These are phyloP conservation scores for Neurospora sp. DNA, from an alignment of 495 filamentous ascomycete genomes.

Conservation along the genomic window DNA sequence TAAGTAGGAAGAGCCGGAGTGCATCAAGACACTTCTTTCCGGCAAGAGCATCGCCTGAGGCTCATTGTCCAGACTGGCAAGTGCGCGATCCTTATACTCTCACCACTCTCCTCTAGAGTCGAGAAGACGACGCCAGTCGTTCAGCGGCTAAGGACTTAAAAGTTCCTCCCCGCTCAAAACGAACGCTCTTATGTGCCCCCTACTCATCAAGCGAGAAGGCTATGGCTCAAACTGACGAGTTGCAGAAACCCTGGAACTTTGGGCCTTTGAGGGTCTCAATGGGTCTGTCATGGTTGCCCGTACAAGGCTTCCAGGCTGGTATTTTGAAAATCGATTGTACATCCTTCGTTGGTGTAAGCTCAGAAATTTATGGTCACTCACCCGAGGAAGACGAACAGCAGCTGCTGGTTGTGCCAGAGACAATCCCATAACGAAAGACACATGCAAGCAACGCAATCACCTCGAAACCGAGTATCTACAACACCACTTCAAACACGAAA, in stretches of 20 bases:
- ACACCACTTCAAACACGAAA: neutral
- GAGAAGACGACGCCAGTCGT: neutral
- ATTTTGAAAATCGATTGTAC: neutral
- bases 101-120: neutral
- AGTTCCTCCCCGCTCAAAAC: neutral
- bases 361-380: neutral
- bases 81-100: neutral
- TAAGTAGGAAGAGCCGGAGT: neutral
- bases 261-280: neutral
- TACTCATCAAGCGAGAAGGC: neutral
- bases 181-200: neutral
- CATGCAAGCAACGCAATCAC: neutral
- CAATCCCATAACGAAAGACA: neutral
- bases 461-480: neutral
- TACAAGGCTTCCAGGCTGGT: neutral
- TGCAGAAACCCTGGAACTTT: neutral
- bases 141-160: neutral
- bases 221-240: neutral
- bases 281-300: neutral
- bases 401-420: neutral
- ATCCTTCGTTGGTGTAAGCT: neutral
- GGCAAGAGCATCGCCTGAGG: neutral
- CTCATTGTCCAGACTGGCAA: neutral
- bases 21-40: neutral
- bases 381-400: neutral